These are phyloP conservation scores for Ganoderma sp. DNA, from an alignment of 1,284 basidiomycete species.

Conservation along the genomic window DNA sequence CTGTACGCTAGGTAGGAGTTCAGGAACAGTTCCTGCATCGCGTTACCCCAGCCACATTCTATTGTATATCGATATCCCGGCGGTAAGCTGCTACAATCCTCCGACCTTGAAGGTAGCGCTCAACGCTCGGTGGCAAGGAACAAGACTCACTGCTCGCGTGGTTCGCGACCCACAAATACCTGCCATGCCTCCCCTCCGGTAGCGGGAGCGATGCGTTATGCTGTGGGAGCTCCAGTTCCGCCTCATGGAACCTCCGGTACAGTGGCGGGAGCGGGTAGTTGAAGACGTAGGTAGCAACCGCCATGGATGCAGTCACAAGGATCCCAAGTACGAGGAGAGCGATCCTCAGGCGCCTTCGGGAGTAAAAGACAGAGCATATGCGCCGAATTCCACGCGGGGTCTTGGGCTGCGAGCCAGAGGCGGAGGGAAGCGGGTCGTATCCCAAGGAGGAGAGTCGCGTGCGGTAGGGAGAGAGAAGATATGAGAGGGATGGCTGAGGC, in stretches of 20 bases:
- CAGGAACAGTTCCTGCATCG: slow-evolving; percentile 50
- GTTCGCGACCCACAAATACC: slow-evolving; percentile 54
- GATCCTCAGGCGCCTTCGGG: slow-evolving; percentile 16
- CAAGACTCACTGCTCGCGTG: slow-evolving; percentile 47
- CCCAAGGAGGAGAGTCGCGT: neutral
- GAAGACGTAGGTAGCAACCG: slow-evolving; percentile 17
- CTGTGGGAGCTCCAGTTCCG: slow-evolving; percentile 53
- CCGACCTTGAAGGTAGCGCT: neutral
- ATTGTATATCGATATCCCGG: neutral
- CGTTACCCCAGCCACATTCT: slow-evolving; percentile 50
- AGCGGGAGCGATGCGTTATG: slow-evolving; percentile 46
- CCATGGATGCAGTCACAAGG: slow-evolving; percentile 5
- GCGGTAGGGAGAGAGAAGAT: slow-evolving; percentile 4
- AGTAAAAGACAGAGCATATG: slow-evolving; percentile 3
- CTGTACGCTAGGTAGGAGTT: slow-evolving; percentile 42
- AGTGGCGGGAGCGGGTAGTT: slow-evolving; percentile 46
- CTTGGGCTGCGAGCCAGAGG: neutral
- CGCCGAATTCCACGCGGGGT: neutral
- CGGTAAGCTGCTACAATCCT: neutral
- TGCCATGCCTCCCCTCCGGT: slow-evolving; percentile 49
- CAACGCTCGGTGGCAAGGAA: neutral
- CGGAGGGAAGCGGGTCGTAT: slow-evolving; percentile 20
- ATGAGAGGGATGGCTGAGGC: neutral
- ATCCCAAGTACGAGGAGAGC: slow-evolving; percentile 15
- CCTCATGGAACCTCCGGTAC: slow-evolving; percentile 51